These are phyloP conservation scores for Bacterosira constricta DNA, from an alignment of 108 stramenopile genomes.

Conservation along the genomic window DNA sequence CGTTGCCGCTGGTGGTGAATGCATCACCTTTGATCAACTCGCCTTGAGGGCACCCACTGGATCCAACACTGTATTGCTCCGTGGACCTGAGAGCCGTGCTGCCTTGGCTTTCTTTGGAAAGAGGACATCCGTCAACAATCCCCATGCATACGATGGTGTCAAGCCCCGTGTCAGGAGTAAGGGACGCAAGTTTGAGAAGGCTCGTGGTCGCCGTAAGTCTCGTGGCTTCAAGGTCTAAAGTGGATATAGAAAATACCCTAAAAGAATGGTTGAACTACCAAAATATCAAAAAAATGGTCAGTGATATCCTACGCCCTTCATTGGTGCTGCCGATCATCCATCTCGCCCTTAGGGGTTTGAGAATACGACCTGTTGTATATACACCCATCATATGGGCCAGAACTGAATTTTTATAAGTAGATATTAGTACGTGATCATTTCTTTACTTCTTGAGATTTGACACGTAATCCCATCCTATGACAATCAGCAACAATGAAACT, in stretches of 20 bases:
- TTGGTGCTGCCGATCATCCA: conserved; percentile 52
- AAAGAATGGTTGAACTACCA: conserved; percentile 1
- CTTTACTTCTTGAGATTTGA: too few species aligned
- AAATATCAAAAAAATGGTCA: conserved; percentile 31
- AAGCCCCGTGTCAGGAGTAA: conserved; percentile 99
- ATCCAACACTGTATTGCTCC: conserved; percentile 96
- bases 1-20: conserved; percentile 97
- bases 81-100: conserved; percentile 97
- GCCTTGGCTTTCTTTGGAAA: conserved; percentile 98
- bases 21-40: conserved; percentile 99
- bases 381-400: conserved; percentile 21
- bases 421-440: too few species aligned
- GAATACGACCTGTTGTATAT: conserved; percentile 44
- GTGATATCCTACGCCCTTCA: conserved; percentile 50
- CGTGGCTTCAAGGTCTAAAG: conserved; percentile 98
- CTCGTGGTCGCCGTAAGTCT: conserved; percentile 98
- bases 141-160: conserved; percentile 92
- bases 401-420: neutral
- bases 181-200: conserved; percentile 99
- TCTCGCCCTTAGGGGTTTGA: conserved; percentile 37
- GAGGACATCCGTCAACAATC: conserved; percentile 85
- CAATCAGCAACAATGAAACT: too few species aligned
- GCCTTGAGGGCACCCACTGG: conserved; percentile 97
- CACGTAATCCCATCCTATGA: too few species aligned
- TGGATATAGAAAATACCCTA: conserved; percentile 2